Evolutionary conservation across 2,329 filamentous ascomycete species (phyloP), one percentile per base, ranked within the genome.

Genomic region (Dendryphion nanum): DNA sequence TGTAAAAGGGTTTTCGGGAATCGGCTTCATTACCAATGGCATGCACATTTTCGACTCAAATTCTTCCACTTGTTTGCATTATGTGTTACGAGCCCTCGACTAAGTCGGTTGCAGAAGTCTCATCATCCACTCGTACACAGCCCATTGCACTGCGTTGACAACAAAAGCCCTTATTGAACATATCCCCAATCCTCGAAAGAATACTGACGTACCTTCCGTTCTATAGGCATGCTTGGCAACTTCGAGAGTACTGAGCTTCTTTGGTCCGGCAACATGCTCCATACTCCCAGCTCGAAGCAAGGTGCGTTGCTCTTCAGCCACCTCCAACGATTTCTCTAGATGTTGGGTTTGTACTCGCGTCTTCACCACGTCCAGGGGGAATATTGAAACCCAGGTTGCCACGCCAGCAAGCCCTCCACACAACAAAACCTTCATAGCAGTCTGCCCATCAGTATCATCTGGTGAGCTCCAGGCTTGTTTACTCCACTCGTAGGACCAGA

Each of bases 101-200:
- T 29, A 40, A 17, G 29, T 32, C 34, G 47, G 41, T 29, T 56
- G 53, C 12, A 62, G 48, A 18, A 65, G 38, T 35, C 58, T 60
- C 85, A 95, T 91, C 55, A 88, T 79, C 82, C 85, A 89, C 68
- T 96, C 90, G 61, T 96, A 96, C 5, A 88, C 80, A 17, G 85
- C 85, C 90, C 90, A 97, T 70, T 83, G 81, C n/a, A 88, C 85
- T 2, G 91, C 90, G 70, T 96, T 96, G 26, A 96, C 91, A 36
- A 95, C 72, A 62, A 97, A 96, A 0, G 91, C 91, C 50, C 91
- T 75, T 6, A 86, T 67, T 64, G 87, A 94, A 64, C 91, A 97
- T 20, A 95, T 75, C 1, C 82, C 81, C 29, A 97, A 64, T 2
- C 86, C 88, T 65, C 87, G 77, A 69, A 91, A 93, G 73, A 94